Evolutionary conservation across 768 basidiomycete genomes (phyloP).

Genomic region (Collybia sordida): DNA sequence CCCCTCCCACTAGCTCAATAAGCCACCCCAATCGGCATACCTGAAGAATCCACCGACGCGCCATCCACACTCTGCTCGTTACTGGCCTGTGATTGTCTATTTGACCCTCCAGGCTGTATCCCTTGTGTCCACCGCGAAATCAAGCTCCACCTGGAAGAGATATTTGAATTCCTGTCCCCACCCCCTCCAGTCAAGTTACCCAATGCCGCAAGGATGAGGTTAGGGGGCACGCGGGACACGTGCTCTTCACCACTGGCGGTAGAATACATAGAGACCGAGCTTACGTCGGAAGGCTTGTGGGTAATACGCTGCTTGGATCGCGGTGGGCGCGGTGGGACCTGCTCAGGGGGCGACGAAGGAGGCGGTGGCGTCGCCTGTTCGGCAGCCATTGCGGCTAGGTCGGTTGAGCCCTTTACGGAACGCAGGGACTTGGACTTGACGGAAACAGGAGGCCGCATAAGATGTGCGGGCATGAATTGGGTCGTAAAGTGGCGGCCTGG

Average conservation of each 20-base stretch:
- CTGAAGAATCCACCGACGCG: constrained; percentile 12
- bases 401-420: constrained; percentile 10
- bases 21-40: constrained; percentile 16
- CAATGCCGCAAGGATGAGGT: constrained; percentile 37
- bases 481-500: not conserved
- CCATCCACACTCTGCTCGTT: constrained; percentile 3
- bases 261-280: constrained; percentile 26
- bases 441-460: constrained; percentile 2
- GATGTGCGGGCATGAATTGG: not conserved
- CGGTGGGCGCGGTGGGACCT: not conserved
- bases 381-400: constrained; percentile 1
- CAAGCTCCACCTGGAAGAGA: constrained; percentile 17
- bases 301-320: constrained; percentile 10
- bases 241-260: constrained; percentile 30
- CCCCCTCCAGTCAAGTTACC: constrained; percentile 17
- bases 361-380: not conserved
- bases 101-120: constrained; percentile 4
- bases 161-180: constrained; percentile 15
- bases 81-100: constrained; percentile 14
- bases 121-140: constrained; percentile 10
- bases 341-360: not conserved
- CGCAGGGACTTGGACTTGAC: constrained; percentile 14
- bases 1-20: constrained; percentile 11
- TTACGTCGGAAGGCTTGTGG: constrained; percentile 28
- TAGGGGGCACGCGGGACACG: constrained; percentile 22